Evolutionary conservation across 306 rosid species (phyloP).

Genomic region (Vicia sativa): DNA sequence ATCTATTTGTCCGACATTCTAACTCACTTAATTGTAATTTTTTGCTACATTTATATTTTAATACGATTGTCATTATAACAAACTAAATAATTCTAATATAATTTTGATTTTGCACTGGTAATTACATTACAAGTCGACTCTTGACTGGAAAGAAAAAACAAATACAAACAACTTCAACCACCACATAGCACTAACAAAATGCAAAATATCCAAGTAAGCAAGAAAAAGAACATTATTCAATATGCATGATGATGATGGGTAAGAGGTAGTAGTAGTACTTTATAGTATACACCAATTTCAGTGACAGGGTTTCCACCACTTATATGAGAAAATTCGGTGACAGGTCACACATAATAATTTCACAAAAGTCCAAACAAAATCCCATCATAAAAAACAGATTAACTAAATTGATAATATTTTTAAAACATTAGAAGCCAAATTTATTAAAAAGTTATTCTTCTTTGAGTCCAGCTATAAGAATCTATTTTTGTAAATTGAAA

Average conservation of each 20-base stretch:
- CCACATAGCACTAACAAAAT: conserved; percentile 45
- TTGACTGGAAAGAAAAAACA: not conserved
- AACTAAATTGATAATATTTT: no score
- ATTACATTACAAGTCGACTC: not conserved
- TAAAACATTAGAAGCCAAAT: no score
- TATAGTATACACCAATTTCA: conserved; percentile 7
- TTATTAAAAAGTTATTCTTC: conserved; percentile 31
- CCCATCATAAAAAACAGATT: not conserved
- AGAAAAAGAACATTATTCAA: conserved; percentile 35
- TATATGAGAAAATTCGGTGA: conserved; percentile 18
- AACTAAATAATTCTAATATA: no score
- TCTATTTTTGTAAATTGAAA: conserved; percentile 44
- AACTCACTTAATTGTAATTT: no score
- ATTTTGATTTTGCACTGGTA: no score
- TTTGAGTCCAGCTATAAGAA: conserved; percentile 38
- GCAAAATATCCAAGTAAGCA: conserved; percentile 7
- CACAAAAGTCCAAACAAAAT: not conserved
- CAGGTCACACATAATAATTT: conserved; percentile 33
- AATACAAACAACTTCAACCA: conserved; percentile 37
- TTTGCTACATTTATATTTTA: no score
- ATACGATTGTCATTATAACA: no score
- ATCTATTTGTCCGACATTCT: no score
- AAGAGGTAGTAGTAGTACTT: conserved; percentile 12
- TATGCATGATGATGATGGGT: conserved; percentile 27
- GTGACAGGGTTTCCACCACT: conserved; percentile 41